Evolutionary conservation across 768 basidiomycete genomes (phyloP).

Genomic region (Podaxis sp.): DNA sequence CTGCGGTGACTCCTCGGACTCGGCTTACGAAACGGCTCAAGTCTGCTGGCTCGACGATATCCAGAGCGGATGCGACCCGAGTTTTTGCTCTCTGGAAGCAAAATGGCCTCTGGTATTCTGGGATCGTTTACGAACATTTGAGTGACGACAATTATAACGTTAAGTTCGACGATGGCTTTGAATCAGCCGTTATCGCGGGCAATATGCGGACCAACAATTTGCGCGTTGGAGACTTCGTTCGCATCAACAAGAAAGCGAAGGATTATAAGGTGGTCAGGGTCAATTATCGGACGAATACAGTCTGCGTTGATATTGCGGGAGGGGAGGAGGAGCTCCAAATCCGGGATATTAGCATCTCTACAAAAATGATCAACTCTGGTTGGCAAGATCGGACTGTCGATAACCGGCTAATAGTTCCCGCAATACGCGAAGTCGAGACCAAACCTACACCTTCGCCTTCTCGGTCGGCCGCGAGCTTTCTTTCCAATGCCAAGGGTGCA

Average conservation of each 20-base stretch:
- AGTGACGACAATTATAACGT: conserved; percentile 39
- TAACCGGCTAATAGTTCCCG: conserved; percentile 40
- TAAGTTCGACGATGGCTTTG: conserved; percentile 65
- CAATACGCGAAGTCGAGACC: conserved; percentile 32
- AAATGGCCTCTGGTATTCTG: conserved; percentile 61
- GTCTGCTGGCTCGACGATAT: conserved; percentile 29
- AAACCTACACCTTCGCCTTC: conserved; percentile 49
- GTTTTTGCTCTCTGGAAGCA: conserved; percentile 72
- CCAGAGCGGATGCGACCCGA: conserved; percentile 39
- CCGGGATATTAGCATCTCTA: conserved; percentile 46
- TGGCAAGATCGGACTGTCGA: conserved; percentile 56
- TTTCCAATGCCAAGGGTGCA: conserved; percentile 27
- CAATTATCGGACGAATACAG: conserved; percentile 23
- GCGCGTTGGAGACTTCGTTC: conserved; percentile 55
- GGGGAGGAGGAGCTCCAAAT: conserved; percentile 32
- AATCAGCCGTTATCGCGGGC: conserved; percentile 43
- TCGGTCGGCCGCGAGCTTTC: conserved; percentile 37
- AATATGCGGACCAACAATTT: conserved; percentile 55
- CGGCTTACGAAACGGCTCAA: conserved; percentile 39
- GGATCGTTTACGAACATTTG: conserved; percentile 42
- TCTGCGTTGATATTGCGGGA: conserved; percentile 42
- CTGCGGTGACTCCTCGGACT: conserved; percentile 27
- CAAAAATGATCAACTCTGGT: conserved; percentile 43
- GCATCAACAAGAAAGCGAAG: conserved; percentile 17
- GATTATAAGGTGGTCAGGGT: conserved; percentile 9